Evolutionary conservation across 176 grass and related monocot species (phyloP).

Genomic region (Phoenix dactylifera): DNA sequence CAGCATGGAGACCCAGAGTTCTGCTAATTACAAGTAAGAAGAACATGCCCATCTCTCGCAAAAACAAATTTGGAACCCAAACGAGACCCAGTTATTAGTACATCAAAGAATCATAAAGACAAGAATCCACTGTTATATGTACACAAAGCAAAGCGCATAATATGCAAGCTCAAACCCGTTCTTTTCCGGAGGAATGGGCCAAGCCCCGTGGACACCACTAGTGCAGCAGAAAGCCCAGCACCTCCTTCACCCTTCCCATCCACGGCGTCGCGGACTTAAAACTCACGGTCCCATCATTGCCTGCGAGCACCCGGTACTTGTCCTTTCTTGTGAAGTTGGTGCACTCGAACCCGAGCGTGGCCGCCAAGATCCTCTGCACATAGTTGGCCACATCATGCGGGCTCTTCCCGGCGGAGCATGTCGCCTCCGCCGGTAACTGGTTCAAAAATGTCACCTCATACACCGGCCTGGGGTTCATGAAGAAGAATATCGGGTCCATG

Average conservation of each 20-base stretch:
- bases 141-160: too few relatives aligned
- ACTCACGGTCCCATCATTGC: slow-evolving; percentile 60
- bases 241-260: slow-evolving; percentile 19
- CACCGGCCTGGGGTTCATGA: slow-evolving; percentile 87
- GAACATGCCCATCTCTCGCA: too few relatives aligned
- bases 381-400: slow-evolving; percentile 86
- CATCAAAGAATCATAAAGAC: too few relatives aligned
- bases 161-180: too few relatives aligned
- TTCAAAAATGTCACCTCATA: slow-evolving; percentile 91
- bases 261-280: slow-evolving; percentile 24
- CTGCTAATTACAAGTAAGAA: too few relatives aligned
- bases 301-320: slow-evolving; percentile 85
- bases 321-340: slow-evolving; percentile 86
- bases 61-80: too few relatives aligned
- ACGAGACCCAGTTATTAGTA: too few relatives aligned
- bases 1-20: too few relatives aligned
- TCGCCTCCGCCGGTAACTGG: slow-evolving; percentile 70
- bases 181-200: too few relatives aligned
- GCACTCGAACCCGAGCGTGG: slow-evolving; percentile 88
- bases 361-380: slow-evolving; percentile 80
- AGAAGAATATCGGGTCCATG: slow-evolving; percentile 99
- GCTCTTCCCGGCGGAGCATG: slow-evolving; percentile 58
- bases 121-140: too few relatives aligned
- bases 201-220: background rate
- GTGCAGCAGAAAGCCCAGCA: slow-evolving; percentile 43